These are phyloP conservation scores for Fusarium buharicum DNA, from an alignment of 2,329 filamentous ascomycete genomes.

Conservation along the genomic window DNA sequence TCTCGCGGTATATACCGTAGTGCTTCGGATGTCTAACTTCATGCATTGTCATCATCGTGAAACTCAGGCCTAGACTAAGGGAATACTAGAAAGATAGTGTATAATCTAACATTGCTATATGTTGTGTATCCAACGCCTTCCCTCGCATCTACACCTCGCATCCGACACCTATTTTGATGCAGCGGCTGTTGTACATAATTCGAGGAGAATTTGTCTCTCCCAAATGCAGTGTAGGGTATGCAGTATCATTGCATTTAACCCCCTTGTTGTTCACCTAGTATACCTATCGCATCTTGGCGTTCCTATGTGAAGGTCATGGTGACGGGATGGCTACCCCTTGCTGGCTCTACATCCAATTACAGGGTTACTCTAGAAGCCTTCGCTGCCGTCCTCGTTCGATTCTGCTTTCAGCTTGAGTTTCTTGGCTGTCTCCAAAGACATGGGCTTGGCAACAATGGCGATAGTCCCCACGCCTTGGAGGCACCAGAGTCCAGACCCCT, in stretches of 20 bases:
- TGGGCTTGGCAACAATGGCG: constrained; percentile 8
- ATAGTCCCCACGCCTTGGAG: constrained; percentile 23
- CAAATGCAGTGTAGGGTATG: constrained; percentile 16
- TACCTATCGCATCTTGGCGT: background rate
- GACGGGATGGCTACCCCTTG: constrained; percentile 1
- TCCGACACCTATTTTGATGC: constrained; percentile 36
- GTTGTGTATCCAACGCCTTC: constrained; percentile 14
- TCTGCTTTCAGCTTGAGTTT: background rate
- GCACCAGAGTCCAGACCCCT: constrained; percentile 37
- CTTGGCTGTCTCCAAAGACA: background rate
- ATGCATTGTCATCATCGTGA: too few species aligned
- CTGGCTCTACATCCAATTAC: background rate
- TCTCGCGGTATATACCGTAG: too few species aligned
- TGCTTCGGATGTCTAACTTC: too few species aligned
- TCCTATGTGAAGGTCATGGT: constrained; percentile 7
- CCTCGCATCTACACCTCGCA: constrained; percentile 28
- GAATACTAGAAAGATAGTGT: too few species aligned
- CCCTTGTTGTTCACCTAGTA: constrained; percentile 1
- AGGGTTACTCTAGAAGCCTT: background rate
- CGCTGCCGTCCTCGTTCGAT: background rate
- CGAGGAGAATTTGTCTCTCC: constrained; percentile 28
- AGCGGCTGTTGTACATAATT: constrained; percentile 12
- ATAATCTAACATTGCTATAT: constrained; percentile 6
- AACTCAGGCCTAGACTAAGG: too few species aligned
- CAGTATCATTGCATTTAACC: constrained; percentile 4